These are phyloP conservation scores for Pichia nakasei DNA, from an alignment of 805 yeast genomes.

Conservation along the genomic window DNA sequence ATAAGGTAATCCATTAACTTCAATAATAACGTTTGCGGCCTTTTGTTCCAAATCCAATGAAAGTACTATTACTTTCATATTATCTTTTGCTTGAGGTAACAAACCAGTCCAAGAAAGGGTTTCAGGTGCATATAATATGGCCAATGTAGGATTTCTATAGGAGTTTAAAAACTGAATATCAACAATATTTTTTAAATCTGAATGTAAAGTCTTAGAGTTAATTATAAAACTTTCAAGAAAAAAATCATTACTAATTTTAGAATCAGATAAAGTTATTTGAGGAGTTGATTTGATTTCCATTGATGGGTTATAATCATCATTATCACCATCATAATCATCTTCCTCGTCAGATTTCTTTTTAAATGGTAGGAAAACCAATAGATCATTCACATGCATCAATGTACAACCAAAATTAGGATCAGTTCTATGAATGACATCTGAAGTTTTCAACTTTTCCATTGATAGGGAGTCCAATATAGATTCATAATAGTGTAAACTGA, in stretches of 20 bases:
- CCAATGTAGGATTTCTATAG: slow-evolving; percentile 72
- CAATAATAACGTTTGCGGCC: slow-evolving; percentile 58
- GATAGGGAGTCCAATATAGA: slow-evolving; percentile 46
- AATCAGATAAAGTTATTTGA: slow-evolving; percentile 6
- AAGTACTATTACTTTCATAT: slow-evolving; percentile 49
- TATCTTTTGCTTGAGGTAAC: slow-evolving; percentile 52
- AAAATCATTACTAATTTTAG: slow-evolving; percentile 19
- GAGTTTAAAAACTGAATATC: slow-evolving; percentile 66
- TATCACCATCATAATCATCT: slow-evolving; percentile 14
- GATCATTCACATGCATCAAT: slow-evolving; percentile 54
- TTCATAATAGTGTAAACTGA: slow-evolving; percentile 83
- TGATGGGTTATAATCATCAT: slow-evolving; percentile 15
- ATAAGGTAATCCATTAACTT: slow-evolving; percentile 59
- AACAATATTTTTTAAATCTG: slow-evolving; percentile 50
- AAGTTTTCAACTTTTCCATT: slow-evolving; percentile 29
- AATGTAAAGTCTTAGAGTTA: slow-evolving; percentile 46
- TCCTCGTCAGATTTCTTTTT: slow-evolving; percentile 28
- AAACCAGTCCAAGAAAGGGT: slow-evolving; percentile 69
- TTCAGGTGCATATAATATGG: slow-evolving; percentile 26
- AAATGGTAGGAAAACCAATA: slow-evolving; percentile 66
- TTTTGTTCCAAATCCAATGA: slow-evolving; percentile 56
- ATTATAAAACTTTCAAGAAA: slow-evolving; percentile 51
- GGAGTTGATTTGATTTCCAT: slow-evolving; percentile 2
- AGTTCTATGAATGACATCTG: slow-evolving; percentile 39
- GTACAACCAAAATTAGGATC: slow-evolving; percentile 57